Evolutionary conservation across 345 rosid genomes (phyloP).

Genomic region (Camelina sativa): DNA sequence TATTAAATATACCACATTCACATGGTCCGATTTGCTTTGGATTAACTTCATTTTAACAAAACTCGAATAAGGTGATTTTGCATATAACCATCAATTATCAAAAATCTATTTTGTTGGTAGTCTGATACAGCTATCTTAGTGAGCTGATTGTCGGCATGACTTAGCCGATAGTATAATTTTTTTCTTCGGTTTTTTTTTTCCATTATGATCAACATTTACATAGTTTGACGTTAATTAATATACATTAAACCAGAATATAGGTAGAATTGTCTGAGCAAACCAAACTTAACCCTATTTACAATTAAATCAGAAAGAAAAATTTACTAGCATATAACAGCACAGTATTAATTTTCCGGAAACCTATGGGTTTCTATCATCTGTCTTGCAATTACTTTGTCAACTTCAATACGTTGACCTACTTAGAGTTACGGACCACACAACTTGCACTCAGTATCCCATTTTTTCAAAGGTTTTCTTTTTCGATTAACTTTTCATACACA

Average conservation of each 20-base stretch:
- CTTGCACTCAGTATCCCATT: slow-evolving; percentile 7
- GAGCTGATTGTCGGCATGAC: neutral
- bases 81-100: neutral
- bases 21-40: neutral
- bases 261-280: too few relatives aligned
- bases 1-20: neutral
- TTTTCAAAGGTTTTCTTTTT: neutral
- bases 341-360: neutral
- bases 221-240: neutral
- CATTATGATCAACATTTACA: neutral
- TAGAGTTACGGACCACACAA: slow-evolving; percentile 30
- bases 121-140: neutral
- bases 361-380: neutral
- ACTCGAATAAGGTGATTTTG: neutral
- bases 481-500: neutral
- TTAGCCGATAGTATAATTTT: neutral
- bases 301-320: too few relatives aligned
- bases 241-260: too few relatives aligned
- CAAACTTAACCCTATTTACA: too few relatives aligned
- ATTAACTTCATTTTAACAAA: neutral
- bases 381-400: neutral
- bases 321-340: neutral
- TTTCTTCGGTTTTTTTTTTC: neutral
- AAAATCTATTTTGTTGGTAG: neutral
- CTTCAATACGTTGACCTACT: slow-evolving; percentile 20